Base-by-base conservation (phyloP, 1,284 basidiomycete species). In the Moniliophthora roreri region DNA sequence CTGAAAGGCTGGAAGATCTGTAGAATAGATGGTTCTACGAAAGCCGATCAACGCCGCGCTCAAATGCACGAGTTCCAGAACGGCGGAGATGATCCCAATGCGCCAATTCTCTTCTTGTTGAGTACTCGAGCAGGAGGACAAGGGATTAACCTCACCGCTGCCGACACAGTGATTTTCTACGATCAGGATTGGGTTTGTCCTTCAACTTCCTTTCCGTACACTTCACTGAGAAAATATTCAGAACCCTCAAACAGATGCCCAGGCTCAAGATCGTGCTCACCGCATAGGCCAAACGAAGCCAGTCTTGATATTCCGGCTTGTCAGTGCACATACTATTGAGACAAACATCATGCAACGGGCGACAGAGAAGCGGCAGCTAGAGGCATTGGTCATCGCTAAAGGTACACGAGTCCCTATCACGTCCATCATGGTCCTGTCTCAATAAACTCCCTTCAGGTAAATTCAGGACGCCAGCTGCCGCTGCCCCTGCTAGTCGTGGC, bases 201-300 rank as follows among this genome's bases (percentile, higher is more conserved):
- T 15, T 13, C 11, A 18, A 9, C 16, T 36, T 41, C 3, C 55
- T 52, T 20, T 16, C 9, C n/a, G 54, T 47, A 9, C 18, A 21
- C 20, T 10, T 34, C 11, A 46, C 13, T 11, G 18, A 46, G 8
- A 23, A 23, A 9, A 1, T 11, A 32, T 40, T 3, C 59, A 93
- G 92, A 98, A 95, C 64, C 95, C 95, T 0, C 93, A 96, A 74
- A 94, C 95, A 87, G 96, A 99, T 61, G 76, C 94, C 4, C 95
- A 99, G 69, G 96, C 96, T 0, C 93, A 96, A 68, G 96, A 97
- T 65, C 84, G 95, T 32, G 95, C 93, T 0, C 95, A 98, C 69
- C 86, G 95, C 6, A 98, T 98, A 54, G 95, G 95, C 1, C 95
- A 98, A 71, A 95, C 86, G 16, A 87, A 78, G 60, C 91, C 92